Conservation (phyloP, 495 filamentous ascomycete species). For the Usnea hakonensis region DNA sequence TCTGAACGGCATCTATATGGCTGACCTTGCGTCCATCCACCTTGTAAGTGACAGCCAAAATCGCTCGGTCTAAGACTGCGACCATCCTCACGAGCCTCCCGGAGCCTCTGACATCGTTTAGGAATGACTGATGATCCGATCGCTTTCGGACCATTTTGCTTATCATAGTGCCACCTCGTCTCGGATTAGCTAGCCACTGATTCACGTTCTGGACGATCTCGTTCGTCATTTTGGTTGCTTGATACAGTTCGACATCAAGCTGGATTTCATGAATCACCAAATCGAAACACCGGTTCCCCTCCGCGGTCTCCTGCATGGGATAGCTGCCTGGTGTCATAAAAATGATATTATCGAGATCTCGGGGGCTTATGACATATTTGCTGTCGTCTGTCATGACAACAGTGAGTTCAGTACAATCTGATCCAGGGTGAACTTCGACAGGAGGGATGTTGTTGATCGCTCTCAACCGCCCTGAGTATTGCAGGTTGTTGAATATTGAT, state of each 20-base stretch:
- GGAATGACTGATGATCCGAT: constrained; percentile 9
- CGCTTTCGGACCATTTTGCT: background rate
- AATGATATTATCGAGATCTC: constrained; percentile 27
- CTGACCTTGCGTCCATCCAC: constrained; percentile 31
- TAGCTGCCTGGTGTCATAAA: constrained; percentile 25
- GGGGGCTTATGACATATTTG: constrained; percentile 23
- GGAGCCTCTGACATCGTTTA: constrained; percentile 13
- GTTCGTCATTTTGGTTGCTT: constrained; percentile 25
- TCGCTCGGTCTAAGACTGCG: constrained; percentile 21
- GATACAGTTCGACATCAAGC: constrained; percentile 22
- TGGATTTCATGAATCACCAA: constrained; percentile 23
- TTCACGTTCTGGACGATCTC: constrained; percentile 21
- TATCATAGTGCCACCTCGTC: background rate
- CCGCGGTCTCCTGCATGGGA: constrained; percentile 21
- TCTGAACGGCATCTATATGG: constrained; percentile 23
- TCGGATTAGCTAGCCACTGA: constrained; percentile 16
- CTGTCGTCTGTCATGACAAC: constrained; percentile 27
- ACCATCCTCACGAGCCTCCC: constrained; percentile 24
- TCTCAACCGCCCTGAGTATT: constrained; percentile 24
- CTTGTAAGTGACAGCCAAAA: constrained; percentile 31
- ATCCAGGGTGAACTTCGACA: constrained; percentile 23
- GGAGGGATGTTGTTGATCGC: constrained; percentile 31
- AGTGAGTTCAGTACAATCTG: constrained; percentile 22
- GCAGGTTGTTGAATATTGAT: constrained; percentile 26
- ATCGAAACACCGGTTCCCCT: constrained; percentile 22